Percentiles rank a stretch among this genome's conserved stretches.
Evolutionary conservation across 2,329 filamentous ascomycete genomes (phyloP).

Genomic region (Aspergillus neotritici): DNA sequence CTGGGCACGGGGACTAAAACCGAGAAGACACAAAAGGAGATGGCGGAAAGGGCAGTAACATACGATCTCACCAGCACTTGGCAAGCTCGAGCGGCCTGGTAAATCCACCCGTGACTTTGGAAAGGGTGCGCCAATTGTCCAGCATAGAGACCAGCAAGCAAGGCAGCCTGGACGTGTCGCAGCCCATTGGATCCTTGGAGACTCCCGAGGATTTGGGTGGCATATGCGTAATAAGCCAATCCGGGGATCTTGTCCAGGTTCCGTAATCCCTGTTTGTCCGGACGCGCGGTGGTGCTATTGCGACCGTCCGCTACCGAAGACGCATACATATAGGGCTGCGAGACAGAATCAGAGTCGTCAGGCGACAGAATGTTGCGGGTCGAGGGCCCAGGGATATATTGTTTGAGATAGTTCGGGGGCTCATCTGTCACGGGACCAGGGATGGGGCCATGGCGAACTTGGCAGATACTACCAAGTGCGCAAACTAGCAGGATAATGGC

Average conservation of each 20-base stretch:
- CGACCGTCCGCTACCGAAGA: conserved; percentile 13
- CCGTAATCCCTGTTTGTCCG: conserved; percentile 31
- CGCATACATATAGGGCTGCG: conserved; percentile 16
- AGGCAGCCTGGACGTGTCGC: conserved; percentile 75
- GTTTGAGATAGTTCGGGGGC: conserved; percentile 22
- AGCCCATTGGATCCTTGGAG: conserved; percentile 73
- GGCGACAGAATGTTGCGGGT: conserved; percentile 24
- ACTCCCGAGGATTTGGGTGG: conserved; percentile 78
- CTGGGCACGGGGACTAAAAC: too few species aligned
- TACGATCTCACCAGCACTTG: conserved; percentile 72
- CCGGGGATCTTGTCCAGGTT: conserved; percentile 87
- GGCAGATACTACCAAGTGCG: conserved; percentile 79
- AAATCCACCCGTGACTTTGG: conserved; percentile 73
- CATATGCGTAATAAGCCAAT: conserved; percentile 80
- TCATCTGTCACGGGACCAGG: conserved; percentile 50
- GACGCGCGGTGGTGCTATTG: conserved; percentile 13
- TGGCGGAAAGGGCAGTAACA: conserved; percentile 1
- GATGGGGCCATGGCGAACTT: conserved; percentile 43
- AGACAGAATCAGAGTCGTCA: conserved; percentile 21
- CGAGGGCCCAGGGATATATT: conserved; percentile 23
- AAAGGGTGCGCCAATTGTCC: conserved; percentile 81
- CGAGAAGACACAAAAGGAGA: not conserved
- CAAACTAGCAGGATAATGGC: conserved; percentile 77
- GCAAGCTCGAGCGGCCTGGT: conserved; percentile 53
- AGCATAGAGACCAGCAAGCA: conserved; percentile 82